These are phyloP conservation scores for Sporothrix pseudoabietina DNA, from an alignment of 2,329 filamentous ascomycete genomes.

Conservation along the genomic window DNA sequence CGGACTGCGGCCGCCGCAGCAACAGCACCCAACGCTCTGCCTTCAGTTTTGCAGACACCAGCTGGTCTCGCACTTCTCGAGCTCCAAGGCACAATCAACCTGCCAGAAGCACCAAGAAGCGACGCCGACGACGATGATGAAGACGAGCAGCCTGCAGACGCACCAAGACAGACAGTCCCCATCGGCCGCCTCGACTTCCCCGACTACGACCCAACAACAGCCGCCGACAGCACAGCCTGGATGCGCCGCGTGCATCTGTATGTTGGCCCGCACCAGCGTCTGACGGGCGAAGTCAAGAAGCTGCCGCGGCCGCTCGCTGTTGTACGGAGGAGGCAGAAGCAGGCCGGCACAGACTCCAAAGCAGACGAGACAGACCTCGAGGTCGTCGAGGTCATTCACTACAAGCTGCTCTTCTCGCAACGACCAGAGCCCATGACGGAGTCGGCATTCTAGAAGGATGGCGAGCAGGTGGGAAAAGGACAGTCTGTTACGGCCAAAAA, in stretches of 20 bases:
- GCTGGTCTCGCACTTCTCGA: conserved; percentile 87
- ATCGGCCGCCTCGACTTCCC: conserved; percentile 50
- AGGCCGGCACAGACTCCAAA: conserved; percentile 37
- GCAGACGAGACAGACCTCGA: conserved; percentile 62
- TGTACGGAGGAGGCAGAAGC: conserved; percentile 61
- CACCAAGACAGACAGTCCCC: conserved; percentile 39
- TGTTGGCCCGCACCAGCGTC: conserved; percentile 82
- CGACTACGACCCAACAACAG: conserved; percentile 59
- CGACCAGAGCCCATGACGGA: conserved; percentile 80
- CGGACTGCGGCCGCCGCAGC: conserved; percentile 18
- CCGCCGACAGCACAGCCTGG: conserved; percentile 64
- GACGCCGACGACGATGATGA: conserved; percentile 34
- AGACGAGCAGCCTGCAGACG: background rate
- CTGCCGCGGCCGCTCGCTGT: conserved; percentile 76
- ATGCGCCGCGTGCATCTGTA: conserved; percentile 90
- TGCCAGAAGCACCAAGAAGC: conserved; percentile 39
- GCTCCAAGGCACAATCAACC: conserved; percentile 86
- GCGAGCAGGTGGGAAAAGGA: background rate
- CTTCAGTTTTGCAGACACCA: conserved; percentile 82
- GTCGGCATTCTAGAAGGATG: conserved; percentile 37
- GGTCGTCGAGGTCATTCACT: conserved; percentile 82
- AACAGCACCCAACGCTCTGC: conserved; percentile 60
- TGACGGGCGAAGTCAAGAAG: conserved; percentile 89
- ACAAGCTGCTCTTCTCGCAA: conserved; percentile 81
- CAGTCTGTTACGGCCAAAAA: background rate